Evolutionary conservation across 768 basidiomycete genomes (phyloP), one percentile per base, ranked within the genome.

Genomic region (Jaapia argillacea): DNA sequence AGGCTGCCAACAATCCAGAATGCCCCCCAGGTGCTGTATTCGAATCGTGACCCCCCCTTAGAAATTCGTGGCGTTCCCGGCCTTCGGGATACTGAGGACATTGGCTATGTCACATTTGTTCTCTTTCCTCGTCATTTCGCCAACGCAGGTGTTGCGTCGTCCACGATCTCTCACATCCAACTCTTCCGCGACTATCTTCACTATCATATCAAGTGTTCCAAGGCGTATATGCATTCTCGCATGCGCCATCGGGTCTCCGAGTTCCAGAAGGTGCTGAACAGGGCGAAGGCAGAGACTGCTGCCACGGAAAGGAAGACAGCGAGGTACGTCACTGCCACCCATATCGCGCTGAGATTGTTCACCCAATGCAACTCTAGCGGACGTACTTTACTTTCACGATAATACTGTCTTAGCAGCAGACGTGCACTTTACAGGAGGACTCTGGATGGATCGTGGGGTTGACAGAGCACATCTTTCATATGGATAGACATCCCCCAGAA

Each of bases 141-240:
- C 48, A 85, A 80, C 53, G 69, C 78, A 2, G 61, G 70, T 16
- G 68, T 75, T 16, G 85, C 90, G 12, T 69, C 75, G 2, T 68
- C 71, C 28, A 92, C 91, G 12, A 96, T 97, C 58, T 92, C 91
- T 23, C 90, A 90, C 54, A 86, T 98, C 55, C 90, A 97, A 59
- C 70, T 94, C 21, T 98, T 99, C 84, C 79, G 96, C 44, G 91
- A 97, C 62, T 97, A 97, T 58, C 71, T 99, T n/a, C 96, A 99
- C 65, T 98, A 98, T 63, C 94, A 98, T 59, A 96, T 99, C 74
- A 98, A 94, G 56, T 93, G 91, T 59, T 92, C 85, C 42, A 97
- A 97, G 63, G 96, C 94, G 0, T 98, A 99, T 66, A 94, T 99
- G 90, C 94, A 98, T 64, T 93, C 90, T 2, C 74, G 96, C 36